These are phyloP conservation scores for Ophiostoma sp. DNA, from an alignment of 2,329 filamentous ascomycete genomes.

Conservation along the genomic window DNA sequence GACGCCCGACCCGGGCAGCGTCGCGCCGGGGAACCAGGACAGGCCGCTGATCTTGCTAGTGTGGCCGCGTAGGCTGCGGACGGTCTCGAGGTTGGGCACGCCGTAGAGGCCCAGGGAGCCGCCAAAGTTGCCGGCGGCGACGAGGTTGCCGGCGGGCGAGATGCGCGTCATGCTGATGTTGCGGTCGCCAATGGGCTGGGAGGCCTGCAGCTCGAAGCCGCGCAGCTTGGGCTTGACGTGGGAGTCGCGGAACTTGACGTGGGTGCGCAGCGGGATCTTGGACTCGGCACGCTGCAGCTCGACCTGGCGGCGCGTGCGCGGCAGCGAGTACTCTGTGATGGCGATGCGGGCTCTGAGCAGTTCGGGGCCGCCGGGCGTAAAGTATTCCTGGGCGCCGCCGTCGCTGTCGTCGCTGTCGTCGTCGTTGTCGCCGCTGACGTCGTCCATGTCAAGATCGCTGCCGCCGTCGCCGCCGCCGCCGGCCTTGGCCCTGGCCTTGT, in stretches of 20 bases:
- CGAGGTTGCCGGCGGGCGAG: slow-evolving; percentile 73
- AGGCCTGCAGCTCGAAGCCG: slow-evolving; percentile 85
- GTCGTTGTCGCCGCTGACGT: slow-evolving; percentile 49
- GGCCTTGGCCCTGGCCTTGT: not conserved
- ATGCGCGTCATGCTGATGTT: slow-evolving; percentile 90
- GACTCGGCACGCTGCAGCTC: slow-evolving; percentile 75
- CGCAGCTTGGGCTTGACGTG: slow-evolving; percentile 76
- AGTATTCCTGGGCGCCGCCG: slow-evolving; percentile 89
- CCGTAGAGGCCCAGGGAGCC: slow-evolving; percentile 82
- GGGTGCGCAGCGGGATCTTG: slow-evolving; percentile 76
- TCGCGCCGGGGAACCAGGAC: slow-evolving; percentile 82
- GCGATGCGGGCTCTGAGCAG: slow-evolving; percentile 70
- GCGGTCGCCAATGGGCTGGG: slow-evolving; percentile 85
- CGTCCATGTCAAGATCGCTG: slow-evolving; percentile 36
- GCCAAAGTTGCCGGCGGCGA: slow-evolving; percentile 90
- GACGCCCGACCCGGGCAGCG: slow-evolving; percentile 63
- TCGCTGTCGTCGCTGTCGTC: slow-evolving; percentile 48
- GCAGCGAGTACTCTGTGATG: slow-evolving; percentile 79
- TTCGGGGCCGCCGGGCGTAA: slow-evolving; percentile 72
- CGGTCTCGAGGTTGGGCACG: slow-evolving; percentile 75
- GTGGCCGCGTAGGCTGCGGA: slow-evolving; percentile 72
- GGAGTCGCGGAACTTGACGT: slow-evolving; percentile 84
- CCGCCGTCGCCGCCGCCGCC: not conserved
- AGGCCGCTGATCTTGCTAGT: slow-evolving; percentile 85
- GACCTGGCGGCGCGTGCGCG: slow-evolving; percentile 70